Base-by-base conservation (phyloP, 2,329 filamentous ascomycete genomes). In the Phialophora expanda region DNA sequence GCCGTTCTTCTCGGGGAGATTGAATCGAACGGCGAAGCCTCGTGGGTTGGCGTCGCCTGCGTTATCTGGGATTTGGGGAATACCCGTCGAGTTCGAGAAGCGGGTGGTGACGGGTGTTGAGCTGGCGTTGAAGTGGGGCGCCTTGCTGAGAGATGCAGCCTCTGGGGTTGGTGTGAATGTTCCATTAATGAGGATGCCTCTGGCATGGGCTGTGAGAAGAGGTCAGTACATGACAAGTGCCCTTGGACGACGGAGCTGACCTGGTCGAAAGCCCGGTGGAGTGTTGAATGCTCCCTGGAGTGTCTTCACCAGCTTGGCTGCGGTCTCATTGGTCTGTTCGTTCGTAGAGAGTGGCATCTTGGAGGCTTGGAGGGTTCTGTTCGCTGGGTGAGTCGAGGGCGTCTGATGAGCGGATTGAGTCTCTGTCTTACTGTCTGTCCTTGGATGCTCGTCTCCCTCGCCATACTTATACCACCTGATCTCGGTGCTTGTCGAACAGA, bases 51-150 rank as follows among this genome's bases (percentile, higher is more conserved):
- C 79, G 59, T 80, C 80, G 9, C 78, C 69, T 53, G 83, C 80
- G 5, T 76, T 80, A 71, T 86, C 84, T 1, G 83, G 81, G 65
- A 86, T 80, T 1, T 77, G 66, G 3, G 84, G 84, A 34, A 85
- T 72, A 1, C 83, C 84, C 1, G 82, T 85, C 12, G 79, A 82
- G 69, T 79, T 82, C 22, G 82, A 84, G 76, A 86, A 85, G 68
- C 84, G 83, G 5, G 78, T 76, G 32, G 79, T 78, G 62, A 85
- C 70, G 2, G 82, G 80, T 0, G 82, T 84, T 22, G 77, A 78
- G 0, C 79, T 65, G 14, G 69, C 66, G 66, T 75, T 79, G 74
- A 86, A 84, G 73, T 86, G 83, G 2, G 77, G 77, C 7, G 84
- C 84, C 22, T 66, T 77, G 34, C 79, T 81, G 22, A 87, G 80